A percentile compares a stretch with the other conserved stretches of the same genome.
Conservation (phyloP, 169 alveolate genomes). For the Plasmodium blacklocki region DNA sequence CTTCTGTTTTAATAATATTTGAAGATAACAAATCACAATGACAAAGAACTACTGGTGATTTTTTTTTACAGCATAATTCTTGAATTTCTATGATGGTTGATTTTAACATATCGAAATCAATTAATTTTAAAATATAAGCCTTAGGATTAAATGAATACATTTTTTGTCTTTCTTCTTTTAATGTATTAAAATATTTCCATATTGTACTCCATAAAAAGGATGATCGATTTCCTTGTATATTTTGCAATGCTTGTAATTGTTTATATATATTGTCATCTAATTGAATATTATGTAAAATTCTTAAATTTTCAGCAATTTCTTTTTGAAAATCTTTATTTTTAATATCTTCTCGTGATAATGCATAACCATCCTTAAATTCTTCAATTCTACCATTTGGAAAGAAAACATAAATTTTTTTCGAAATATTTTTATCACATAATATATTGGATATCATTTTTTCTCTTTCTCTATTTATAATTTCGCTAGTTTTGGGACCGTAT, state of each 20-base stretch:
- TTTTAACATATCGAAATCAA: constrained; percentile 15
- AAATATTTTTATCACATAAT: constrained; percentile 76
- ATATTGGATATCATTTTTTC: constrained; percentile 79
- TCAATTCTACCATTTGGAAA: constrained; percentile 84
- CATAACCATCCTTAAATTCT: constrained; percentile 85
- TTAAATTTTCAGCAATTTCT: constrained; percentile 79
- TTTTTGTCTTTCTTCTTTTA: constrained; percentile 24
- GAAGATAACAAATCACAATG: constrained; percentile 83
- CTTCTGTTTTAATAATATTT: constrained; percentile 76
- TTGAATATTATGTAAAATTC: constrained; percentile 71
- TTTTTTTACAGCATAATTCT: constrained; percentile 66
- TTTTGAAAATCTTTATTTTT: constrained; percentile 65
- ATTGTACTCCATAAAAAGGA: constrained; percentile 81
- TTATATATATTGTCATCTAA: constrained; percentile 72
- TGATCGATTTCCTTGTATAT: constrained; percentile 34
- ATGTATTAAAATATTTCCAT: constrained; percentile 81
- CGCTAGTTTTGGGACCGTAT: constrained; percentile 82
- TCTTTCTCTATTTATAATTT: constrained; percentile 81
- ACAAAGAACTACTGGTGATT: constrained; percentile 85
- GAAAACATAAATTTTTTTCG: constrained; percentile 81
- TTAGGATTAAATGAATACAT: constrained; percentile 18
- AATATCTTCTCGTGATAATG: constrained; percentile 79
- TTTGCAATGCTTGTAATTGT: constrained; percentile 54
- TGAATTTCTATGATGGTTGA: constrained; percentile 68
- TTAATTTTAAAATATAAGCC: constrained; percentile 31